Evolutionary conservation across 257 asterid species (phyloP).

Genomic region (Verbascum thapsus): DNA sequence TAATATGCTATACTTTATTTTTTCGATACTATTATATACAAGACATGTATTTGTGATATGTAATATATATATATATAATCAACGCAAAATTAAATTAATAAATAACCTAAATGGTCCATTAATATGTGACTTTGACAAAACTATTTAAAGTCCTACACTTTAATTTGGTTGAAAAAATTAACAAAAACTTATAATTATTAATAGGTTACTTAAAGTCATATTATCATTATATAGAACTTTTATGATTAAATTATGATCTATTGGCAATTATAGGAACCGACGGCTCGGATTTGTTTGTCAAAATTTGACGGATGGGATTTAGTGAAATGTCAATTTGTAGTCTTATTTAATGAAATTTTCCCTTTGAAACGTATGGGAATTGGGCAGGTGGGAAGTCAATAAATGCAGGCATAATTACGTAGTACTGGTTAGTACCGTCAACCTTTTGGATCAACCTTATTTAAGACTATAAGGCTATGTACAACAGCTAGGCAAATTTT

Average conservation of each 20-base stretch:
- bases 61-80: too few species aligned
- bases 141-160: too few species aligned
- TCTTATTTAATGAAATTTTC: not conserved
- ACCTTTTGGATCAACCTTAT: not conserved
- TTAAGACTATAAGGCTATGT: not conserved
- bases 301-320: conserved; percentile 4
- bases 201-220: too few species aligned
- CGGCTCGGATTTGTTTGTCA: conserved; percentile 8
- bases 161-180: too few species aligned
- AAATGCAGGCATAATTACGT: conserved; percentile 22
- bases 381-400: conserved; percentile 21
- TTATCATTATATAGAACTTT: conserved; percentile 17
- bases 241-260: not conserved
- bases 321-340: not conserved
- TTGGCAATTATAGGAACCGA: not conserved
- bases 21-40: too few species aligned
- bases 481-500: too few species aligned
- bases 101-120: conserved; percentile 3
- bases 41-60: too few species aligned
- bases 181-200: too few species aligned
- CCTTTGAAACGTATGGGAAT: conserved; percentile 17
- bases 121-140: not conserved
- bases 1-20: too few species aligned
- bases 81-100: too few species aligned
- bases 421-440: not conserved